phyloP scores from a whole-genome alignment of 129 eudicot species.

The Chrysanthemum lavandulifolium region DNA sequence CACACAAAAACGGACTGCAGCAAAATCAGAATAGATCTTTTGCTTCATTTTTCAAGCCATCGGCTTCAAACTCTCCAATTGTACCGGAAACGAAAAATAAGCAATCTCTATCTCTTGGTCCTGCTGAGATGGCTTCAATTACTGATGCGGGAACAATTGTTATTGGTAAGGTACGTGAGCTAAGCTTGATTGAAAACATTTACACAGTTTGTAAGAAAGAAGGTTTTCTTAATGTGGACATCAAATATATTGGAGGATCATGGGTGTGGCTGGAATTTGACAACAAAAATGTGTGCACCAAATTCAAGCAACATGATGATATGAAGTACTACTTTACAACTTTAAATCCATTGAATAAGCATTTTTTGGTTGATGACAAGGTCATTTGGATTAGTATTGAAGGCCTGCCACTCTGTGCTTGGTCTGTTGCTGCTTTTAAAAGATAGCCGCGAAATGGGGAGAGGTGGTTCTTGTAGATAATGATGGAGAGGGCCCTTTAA shows the following conservation, averaged over 20 bases:
- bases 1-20: background rate
- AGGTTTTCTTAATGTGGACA: background rate
- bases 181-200: background rate
- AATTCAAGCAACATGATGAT: background rate
- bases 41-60: background rate
- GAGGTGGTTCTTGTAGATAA: background rate
- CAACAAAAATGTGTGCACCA: background rate
- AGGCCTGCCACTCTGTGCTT: background rate
- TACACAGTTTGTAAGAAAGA: background rate
- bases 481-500: background rate
- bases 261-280: slow-evolving; percentile 4
- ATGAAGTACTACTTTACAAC: background rate
- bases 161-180: background rate
- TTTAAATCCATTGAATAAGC: background rate
- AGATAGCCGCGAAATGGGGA: background rate
- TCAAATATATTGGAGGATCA: background rate
- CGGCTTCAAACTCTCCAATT: background rate
- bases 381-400: background rate
- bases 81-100: background rate
- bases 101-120: background rate
- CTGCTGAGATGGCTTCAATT: background rate
- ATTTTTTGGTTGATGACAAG: background rate
- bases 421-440: background rate
- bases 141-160: background rate
- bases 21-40: background rate